Evolutionary conservation across 176 grass and related monocot genomes (phyloP).

Genomic region (Juncus inflexus): DNA sequence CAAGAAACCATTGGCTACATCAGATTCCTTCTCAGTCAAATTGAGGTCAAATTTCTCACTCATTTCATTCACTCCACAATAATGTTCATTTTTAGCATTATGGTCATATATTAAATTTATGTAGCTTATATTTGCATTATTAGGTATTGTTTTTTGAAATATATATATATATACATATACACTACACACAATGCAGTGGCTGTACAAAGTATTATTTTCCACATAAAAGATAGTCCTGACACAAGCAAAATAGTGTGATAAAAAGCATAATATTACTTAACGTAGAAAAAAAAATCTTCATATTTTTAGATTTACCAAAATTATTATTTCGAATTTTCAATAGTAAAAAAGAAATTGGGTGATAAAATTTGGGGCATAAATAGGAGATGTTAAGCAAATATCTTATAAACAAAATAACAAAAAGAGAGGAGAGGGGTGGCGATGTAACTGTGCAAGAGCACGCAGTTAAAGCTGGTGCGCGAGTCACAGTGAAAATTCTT

Average conservation of each 20-base stretch:
- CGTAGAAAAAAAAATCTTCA: background rate
- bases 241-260: background rate
- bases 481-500: conserved; percentile 27
- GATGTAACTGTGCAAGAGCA: conserved; percentile 43
- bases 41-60: conserved; percentile 57
- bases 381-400: background rate
- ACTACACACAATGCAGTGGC: background rate
- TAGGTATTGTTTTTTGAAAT: too few species aligned
- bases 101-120: background rate
- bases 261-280: background rate
- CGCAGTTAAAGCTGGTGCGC: conserved; percentile 72
- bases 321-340: too few species aligned
- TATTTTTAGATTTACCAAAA: background rate
- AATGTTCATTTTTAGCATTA: background rate
- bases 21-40: conserved; percentile 68
- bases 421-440: conserved; percentile 46
- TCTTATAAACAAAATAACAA: conserved; percentile 24
- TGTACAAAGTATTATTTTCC: background rate
- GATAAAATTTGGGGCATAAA: background rate
- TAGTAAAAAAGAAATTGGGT: background rate
- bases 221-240: too few species aligned
- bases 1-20: conserved; percentile 84
- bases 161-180: too few species aligned
- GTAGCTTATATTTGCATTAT: too few species aligned
- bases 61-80: background rate